A percentile compares a stretch with the other conserved stretches of the same genome.
Conservation (phyloP, 768 basidiomycete species). For the Phylloporus sp. region DNA sequence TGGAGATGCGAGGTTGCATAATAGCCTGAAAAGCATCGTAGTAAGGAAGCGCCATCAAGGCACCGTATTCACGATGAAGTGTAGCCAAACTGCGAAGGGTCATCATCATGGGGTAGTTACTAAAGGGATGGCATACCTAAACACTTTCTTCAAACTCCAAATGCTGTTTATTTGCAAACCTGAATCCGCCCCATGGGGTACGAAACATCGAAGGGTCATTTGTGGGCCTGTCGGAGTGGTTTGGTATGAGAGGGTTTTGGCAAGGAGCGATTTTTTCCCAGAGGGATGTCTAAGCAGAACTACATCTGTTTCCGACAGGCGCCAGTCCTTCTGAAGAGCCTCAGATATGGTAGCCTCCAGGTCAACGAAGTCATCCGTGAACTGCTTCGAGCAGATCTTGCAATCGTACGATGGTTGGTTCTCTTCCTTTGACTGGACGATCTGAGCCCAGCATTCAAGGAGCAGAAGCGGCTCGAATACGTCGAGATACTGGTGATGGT, state of each 20-base stretch:
- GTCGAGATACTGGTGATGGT: slow-evolving; percentile 62
- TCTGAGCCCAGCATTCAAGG: slow-evolving; percentile 89
- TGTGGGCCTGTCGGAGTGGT: slow-evolving; percentile 45
- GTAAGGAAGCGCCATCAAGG: slow-evolving; percentile 76
- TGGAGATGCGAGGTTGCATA: slow-evolving; percentile 60
- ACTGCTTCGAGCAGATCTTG: slow-evolving; percentile 65
- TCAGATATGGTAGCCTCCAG: slow-evolving; percentile 63
- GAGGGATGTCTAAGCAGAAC: slow-evolving; percentile 67
- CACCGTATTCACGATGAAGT: slow-evolving; percentile 87
- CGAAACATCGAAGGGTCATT: slow-evolving; percentile 56
- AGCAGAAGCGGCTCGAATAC: slow-evolving; percentile 84
- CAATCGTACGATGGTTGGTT: slow-evolving; percentile 49
- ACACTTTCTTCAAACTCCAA: slow-evolving; percentile 77
- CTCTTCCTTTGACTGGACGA: slow-evolving; percentile 74
- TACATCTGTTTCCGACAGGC: slow-evolving; percentile 76
- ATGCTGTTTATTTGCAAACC: slow-evolving; percentile 60
- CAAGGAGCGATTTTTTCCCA: slow-evolving; percentile 56
- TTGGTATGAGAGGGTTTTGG: slow-evolving; percentile 59
- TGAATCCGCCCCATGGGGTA: slow-evolving; percentile 43
- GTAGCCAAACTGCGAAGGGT: slow-evolving; percentile 69
- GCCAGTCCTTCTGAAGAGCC: slow-evolving; percentile 65
- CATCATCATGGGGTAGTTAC: not conserved
- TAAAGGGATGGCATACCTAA: slow-evolving; percentile 51
- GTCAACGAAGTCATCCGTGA: slow-evolving; percentile 80
- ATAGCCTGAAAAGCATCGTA: slow-evolving; percentile 76